Percentiles rank a stretch among this genome's conserved stretches.
Conservation (phyloP, 306 rosid genomes). For the Mimosa pudica region DNA sequence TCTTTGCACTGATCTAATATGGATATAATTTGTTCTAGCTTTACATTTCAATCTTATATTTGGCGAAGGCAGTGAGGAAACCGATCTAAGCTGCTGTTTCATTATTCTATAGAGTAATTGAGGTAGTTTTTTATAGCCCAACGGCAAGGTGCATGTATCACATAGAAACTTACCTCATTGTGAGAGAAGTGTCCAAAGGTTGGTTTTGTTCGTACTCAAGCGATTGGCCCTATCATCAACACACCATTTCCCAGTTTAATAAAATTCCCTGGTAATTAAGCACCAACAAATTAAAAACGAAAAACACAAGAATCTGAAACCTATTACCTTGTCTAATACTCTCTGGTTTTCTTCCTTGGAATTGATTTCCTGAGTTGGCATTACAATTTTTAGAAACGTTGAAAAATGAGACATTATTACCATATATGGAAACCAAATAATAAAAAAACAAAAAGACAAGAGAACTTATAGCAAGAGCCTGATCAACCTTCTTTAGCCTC, state of each 20-base stretch:
- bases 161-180: not conserved
- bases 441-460: not conserved
- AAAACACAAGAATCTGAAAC: not conserved
- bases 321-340: constrained; percentile 17
- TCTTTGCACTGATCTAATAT: too few relatives aligned
- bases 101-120: too few relatives aligned
- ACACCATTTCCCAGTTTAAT: not conserved
- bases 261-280: too few relatives aligned
- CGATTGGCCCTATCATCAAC: not conserved
- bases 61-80: too few relatives aligned
- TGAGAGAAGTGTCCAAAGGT: not conserved
- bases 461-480: not conserved
- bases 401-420: not conserved
- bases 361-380: constrained; percentile 37
- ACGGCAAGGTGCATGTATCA: too few relatives aligned
- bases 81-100: too few relatives aligned
- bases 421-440: not conserved
- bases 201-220: not conserved
- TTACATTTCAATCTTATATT: too few relatives aligned
- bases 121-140: too few relatives aligned
- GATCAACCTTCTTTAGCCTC: constrained; percentile 36
- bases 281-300: not conserved
- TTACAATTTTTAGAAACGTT: not conserved
- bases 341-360: constrained; percentile 40
- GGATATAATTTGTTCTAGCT: too few relatives aligned